A percentile compares a stretch with the other conserved stretches of the same genome.
Evolutionary conservation across 257 asterid genomes (phyloP).

Genomic region (Handroanthus guayacan): DNA sequence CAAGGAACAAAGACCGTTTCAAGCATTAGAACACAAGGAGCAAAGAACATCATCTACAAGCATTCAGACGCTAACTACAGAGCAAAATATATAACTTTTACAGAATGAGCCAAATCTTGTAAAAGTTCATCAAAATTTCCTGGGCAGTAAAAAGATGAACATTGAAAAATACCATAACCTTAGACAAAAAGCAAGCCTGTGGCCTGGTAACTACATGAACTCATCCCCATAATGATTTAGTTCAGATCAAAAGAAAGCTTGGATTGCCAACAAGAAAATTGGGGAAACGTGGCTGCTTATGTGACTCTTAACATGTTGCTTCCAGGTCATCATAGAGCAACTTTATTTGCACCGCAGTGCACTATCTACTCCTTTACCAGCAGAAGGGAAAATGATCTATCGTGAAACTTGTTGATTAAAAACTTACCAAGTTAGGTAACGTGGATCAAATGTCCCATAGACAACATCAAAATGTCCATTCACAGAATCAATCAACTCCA

Average conservation of each 20-base stretch:
- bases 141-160: slow-evolving; percentile 20
- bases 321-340: slow-evolving; percentile 28
- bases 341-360: slow-evolving; percentile 21
- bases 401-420: slow-evolving; percentile 19
- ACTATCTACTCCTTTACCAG: slow-evolving; percentile 29
- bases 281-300: slow-evolving; percentile 12
- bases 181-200: background rate
- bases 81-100: too few species aligned
- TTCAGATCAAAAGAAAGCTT: background rate
- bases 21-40: slow-evolving; percentile 12
- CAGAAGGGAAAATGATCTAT: slow-evolving; percentile 24
- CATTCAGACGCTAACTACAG: slow-evolving; percentile 13
- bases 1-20: slow-evolving; percentile 24
- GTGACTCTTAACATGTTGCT: slow-evolving; percentile 21
- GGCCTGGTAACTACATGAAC: slow-evolving; percentile 12
- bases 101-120: slow-evolving; percentile 18
- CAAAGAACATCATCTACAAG: slow-evolving; percentile 23
- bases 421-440: slow-evolving; percentile 76
- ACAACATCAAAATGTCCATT: slow-evolving; percentile 88
- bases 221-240: slow-evolving; percentile 2
- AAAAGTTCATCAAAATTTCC: background rate
- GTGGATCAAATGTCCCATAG: slow-evolving; percentile 87
- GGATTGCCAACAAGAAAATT: background rate
- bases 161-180: slow-evolving; percentile 10
- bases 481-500: slow-evolving; percentile 85